Base-by-base conservation (phyloP, 805 yeast species). In the Tetrapisispora fleetii region DNA sequence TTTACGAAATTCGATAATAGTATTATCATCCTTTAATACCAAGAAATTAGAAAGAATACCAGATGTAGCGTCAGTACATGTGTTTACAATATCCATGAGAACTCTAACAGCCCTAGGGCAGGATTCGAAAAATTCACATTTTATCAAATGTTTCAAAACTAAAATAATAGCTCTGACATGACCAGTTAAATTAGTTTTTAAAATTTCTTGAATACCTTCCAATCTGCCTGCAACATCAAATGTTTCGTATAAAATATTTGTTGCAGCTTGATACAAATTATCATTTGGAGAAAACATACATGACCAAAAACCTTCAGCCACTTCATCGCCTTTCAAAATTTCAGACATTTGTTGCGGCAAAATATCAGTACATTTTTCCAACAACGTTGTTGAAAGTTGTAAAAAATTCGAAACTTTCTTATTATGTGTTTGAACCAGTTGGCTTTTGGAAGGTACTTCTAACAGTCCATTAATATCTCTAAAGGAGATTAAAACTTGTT, bases 151-250 rank as follows among this genome's bases (percentile, higher is more conserved):
- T 3, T 67, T 56, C 43, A 85, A 55, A 37, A 76, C 76, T 3
- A 58, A 57, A 48, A 69, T 74, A 24, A 79, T 67, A 0, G 88
- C 78, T 3, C 54, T 55, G 5, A 88, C 55, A 9, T 81, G 74
- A 8, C 67, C 59, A 2, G 65, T 58, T 14, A 81, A 59, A 48
- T 77, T 71, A 9, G 67, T 58, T 10, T 64, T 63, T 24, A 89
- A 65, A 36, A 81, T 59, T 4, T 73, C 74, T 43, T 72, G 77
- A n/a, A 86, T 71, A 35, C 89, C 87, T 62, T 85, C 95, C 35
- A 78, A 67, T 57, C 96, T 75, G 17, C 90, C 96, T 48, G 79
- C 81, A 14, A 81, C 85, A 62, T 88, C 95, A 62, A 78, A 84
- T 0, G 85, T 78, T 54, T 85, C 91, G 57, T 84, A 83, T 3